Evolutionary conservation across 2,329 filamentous ascomycete species (phyloP).

Genomic region (Ascosphaera apis): DNA sequence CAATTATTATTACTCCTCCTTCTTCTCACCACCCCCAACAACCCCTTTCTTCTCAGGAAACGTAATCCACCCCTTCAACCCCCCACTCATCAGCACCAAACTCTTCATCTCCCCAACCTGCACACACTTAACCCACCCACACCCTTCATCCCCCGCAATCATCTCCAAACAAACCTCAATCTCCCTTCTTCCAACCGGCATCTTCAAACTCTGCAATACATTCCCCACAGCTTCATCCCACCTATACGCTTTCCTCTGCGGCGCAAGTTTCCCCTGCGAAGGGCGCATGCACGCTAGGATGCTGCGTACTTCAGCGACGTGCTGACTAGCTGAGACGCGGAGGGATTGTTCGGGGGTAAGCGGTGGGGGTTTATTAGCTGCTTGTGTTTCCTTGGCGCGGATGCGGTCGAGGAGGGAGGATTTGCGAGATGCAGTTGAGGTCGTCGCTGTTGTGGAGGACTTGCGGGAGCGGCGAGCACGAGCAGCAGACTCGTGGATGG

Average conservation of each 20-base stretch:
- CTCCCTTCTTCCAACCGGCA: constrained; percentile 26
- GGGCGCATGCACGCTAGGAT: constrained; percentile 40
- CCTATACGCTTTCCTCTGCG: constrained; percentile 38
- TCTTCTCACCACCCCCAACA: neutral
- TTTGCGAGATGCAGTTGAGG: constrained; percentile 13
- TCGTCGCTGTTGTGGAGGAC: constrained; percentile 8
- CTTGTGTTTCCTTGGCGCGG: constrained; percentile 38
- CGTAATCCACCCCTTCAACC: neutral
- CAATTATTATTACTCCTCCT: neutral
- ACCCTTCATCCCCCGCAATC: constrained; percentile 23
- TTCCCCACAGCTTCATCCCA: constrained; percentile 40
- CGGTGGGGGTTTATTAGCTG: constrained; percentile 22
- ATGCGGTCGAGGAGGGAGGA: constrained; percentile 56
- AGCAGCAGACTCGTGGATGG: constrained; percentile 4
- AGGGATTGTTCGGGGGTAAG: constrained; percentile 32
- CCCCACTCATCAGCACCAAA: constrained; percentile 22
- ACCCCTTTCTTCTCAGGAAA: neutral
- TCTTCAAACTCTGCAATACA: constrained; percentile 40
- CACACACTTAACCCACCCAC: constrained; percentile 27
- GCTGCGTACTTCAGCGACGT: constrained; percentile 43
- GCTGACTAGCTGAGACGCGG: constrained; percentile 41
- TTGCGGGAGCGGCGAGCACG: neutral
- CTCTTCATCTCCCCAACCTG: constrained; percentile 22
- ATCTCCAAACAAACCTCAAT: constrained; percentile 25
- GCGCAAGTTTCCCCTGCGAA: constrained; percentile 10